Evolutionary conservation across 139 green algal genomes (phyloP).

Genomic region (Chlamydomonas eustigma): DNA sequence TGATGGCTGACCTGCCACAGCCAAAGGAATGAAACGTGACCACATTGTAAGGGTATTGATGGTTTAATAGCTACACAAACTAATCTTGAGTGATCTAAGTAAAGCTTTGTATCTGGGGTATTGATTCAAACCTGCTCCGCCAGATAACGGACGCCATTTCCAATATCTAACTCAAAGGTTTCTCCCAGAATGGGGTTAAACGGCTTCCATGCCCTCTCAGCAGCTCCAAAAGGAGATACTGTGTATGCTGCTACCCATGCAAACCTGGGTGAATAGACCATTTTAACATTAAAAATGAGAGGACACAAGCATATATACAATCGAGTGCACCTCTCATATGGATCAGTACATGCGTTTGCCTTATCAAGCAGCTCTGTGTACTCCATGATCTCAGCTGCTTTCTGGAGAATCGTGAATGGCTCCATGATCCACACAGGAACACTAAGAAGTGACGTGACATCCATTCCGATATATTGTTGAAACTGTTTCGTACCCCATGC

Average conservation of each 20-base stretch:
- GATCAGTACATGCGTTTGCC: conserved; percentile 73
- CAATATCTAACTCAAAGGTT: conserved; percentile 85
- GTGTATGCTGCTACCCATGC: conserved; percentile 82
- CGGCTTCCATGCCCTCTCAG: conserved; percentile 94
- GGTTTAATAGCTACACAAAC: too few relatives aligned
- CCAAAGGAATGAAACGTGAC: too few relatives aligned
- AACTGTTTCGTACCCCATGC: conserved; percentile 48
- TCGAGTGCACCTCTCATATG: conserved; percentile 55
- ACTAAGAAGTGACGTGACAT: conserved; percentile 88
- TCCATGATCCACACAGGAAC: conserved; percentile 97
- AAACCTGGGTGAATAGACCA: conserved; percentile 50
- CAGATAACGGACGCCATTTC: conserved; percentile 70
- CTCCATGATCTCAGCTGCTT: conserved; percentile 97
- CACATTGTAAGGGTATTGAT: too few relatives aligned
- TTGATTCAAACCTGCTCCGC: conserved; percentile 81
- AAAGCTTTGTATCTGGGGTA: too few relatives aligned
- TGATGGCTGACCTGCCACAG: conserved; percentile 26
- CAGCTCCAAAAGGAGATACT: conserved; percentile 82
- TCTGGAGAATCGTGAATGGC: conserved; percentile 95
- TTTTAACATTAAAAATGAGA: too few relatives aligned
- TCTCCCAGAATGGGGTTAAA: conserved; percentile 99
- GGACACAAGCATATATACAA: background rate
- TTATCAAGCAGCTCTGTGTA: conserved; percentile 88
- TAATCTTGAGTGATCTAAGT: too few relatives aligned
- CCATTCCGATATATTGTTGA: conserved; percentile 80